A percentile compares a stretch with the other conserved stretches of the same genome.
These are phyloP conservation scores for Eucalyptus shirleyi DNA, from an alignment of 345 rosid genomes.

Conservation along the genomic window DNA sequence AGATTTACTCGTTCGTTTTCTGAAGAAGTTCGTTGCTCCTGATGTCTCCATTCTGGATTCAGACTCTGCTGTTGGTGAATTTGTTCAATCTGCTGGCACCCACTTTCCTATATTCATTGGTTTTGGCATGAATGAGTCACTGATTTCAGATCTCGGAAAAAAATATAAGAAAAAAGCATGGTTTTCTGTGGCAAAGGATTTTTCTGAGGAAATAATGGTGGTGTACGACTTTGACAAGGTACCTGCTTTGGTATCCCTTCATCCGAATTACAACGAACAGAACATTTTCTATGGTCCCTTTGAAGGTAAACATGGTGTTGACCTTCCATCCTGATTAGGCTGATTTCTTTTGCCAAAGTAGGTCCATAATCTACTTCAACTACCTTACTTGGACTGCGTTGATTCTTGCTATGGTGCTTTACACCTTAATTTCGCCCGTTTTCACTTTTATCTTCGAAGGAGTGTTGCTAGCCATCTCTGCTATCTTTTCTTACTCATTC, in stretches of 20 bases:
- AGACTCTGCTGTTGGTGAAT: slow-evolving; percentile 45
- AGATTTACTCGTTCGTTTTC: slow-evolving; percentile 61
- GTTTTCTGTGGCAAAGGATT: slow-evolving; percentile 76
- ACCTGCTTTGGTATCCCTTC: slow-evolving; percentile 65
- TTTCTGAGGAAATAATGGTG: slow-evolving; percentile 68
- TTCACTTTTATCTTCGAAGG: background rate
- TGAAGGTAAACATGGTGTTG: slow-evolving; percentile 49
- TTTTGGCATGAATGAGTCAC: slow-evolving; percentile 56
- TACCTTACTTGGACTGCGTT: background rate
- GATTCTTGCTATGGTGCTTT: background rate
- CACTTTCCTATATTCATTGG: slow-evolving; percentile 73
- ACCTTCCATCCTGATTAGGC: background rate
- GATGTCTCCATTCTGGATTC: slow-evolving; percentile 71
- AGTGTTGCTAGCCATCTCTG: background rate
- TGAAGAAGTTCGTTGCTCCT: slow-evolving; percentile 88
- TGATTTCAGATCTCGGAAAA: slow-evolving; percentile 28
- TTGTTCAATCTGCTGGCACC: slow-evolving; percentile 57
- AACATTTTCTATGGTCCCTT: slow-evolving; percentile 80
- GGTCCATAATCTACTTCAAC: background rate
- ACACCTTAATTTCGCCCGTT: background rate
- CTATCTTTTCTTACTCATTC: background rate
- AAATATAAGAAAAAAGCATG: slow-evolving; percentile 94
- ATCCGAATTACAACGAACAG: slow-evolving; percentile 53
- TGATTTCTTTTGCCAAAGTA: background rate
- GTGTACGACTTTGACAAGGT: slow-evolving; percentile 64